Evolutionary conservation across 169 alveolate species (phyloP).

Genomic region (Perkinsus marinus): DNA sequence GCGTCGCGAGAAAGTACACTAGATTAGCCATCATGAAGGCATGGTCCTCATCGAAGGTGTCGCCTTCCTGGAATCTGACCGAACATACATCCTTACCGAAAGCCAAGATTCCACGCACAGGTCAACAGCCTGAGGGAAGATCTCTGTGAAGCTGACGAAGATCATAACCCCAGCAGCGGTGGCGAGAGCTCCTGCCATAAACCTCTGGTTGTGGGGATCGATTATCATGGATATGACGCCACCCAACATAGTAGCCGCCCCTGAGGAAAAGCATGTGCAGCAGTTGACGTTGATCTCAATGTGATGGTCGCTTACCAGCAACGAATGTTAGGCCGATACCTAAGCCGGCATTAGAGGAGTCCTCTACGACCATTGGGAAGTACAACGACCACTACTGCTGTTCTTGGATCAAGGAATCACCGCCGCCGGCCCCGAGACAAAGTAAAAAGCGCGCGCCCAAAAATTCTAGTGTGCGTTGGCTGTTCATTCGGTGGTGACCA

Average conservation of each 20-base stretch:
- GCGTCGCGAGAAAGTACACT: not conserved
- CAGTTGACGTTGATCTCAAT: not conserved
- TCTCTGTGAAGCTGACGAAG: not conserved
- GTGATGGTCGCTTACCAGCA: not conserved
- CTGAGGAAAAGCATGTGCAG: not conserved
- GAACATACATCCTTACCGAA: no score
- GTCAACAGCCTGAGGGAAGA: not conserved
- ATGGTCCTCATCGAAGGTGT: not conserved
- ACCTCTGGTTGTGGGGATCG: not conserved
- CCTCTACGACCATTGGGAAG: not conserved
- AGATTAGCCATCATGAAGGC: not conserved
- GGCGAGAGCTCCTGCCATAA: not conserved
- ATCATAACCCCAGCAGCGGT: conserved; percentile 9
- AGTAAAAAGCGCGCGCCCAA: no score
- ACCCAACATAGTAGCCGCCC: not conserved
- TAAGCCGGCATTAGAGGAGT: not conserved
- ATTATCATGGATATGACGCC: not conserved
- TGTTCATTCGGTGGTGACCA: no score
- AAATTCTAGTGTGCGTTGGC: no score
- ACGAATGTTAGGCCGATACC: not conserved
- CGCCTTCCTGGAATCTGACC: not conserved
- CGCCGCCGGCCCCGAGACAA: no score
- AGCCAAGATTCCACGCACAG: not conserved
- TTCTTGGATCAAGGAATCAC: no score
- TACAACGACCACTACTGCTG: no score